A percentile compares a stretch with the other conserved stretches of the same genome.
These are phyloP conservation scores for Rhizoclosmatium globosum DNA, from an alignment of 192 early-diverging fungal genomes.

Conservation along the genomic window DNA sequence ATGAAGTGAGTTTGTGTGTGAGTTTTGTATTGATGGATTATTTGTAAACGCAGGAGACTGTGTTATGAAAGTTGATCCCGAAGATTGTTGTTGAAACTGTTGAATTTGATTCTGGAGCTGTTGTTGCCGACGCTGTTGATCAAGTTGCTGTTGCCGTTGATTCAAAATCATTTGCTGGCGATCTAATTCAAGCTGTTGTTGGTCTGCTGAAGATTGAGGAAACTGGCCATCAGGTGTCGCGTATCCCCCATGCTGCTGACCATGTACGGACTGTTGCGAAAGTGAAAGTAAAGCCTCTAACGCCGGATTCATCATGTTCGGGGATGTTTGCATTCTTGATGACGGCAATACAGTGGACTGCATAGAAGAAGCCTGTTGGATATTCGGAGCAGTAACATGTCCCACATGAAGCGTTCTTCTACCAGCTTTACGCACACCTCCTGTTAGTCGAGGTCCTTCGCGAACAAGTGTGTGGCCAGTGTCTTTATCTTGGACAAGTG, in stretches of 20 bases:
- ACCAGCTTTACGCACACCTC: background rate
- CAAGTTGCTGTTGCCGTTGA: background rate
- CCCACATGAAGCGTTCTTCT: background rate
- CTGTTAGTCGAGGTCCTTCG: conserved; percentile 32
- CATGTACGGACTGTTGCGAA: too few relatives aligned
- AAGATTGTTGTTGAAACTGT: background rate
- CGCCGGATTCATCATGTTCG: too few relatives aligned
- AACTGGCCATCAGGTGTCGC: too few relatives aligned
- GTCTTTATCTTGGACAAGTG: conserved; percentile 14
- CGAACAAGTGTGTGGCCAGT: background rate
- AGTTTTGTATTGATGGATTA: background rate
- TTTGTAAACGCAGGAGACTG: background rate
- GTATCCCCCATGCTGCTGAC: too few relatives aligned
- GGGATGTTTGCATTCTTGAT: too few relatives aligned
- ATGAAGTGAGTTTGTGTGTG: background rate
- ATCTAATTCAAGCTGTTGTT: too few relatives aligned
- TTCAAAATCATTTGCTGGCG: background rate
- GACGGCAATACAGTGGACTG: too few relatives aligned
- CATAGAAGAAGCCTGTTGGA: too few relatives aligned
- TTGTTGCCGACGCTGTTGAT: background rate
- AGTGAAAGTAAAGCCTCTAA: too few relatives aligned
- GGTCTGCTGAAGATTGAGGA: too few relatives aligned
- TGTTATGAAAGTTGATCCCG: background rate
- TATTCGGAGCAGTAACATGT: too few relatives aligned
- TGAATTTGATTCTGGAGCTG: background rate